Conservation (phyloP, 805 yeast species). For the Candida easanensis region DNA sequence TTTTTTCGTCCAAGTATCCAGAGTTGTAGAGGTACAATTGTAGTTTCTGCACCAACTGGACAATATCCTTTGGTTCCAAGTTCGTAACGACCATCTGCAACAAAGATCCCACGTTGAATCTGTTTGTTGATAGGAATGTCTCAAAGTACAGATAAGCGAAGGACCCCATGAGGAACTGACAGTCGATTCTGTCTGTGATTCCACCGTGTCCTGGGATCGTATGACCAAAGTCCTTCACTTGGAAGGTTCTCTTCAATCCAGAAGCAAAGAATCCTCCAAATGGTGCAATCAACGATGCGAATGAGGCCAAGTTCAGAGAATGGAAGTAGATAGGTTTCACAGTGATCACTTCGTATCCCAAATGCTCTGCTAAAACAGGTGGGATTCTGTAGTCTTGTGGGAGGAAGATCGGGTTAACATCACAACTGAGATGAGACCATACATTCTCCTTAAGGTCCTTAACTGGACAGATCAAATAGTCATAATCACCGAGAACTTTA, state of each 20-base stretch:
- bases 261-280: slow-evolving; percentile 98
- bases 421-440: slow-evolving; percentile 67
- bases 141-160: slow-evolving; percentile 90
- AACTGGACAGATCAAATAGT: slow-evolving; percentile 88
- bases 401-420: slow-evolving; percentile 83
- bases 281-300: slow-evolving; percentile 96
- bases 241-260: slow-evolving; percentile 95
- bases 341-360: slow-evolving; percentile 48
- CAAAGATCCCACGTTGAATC: slow-evolving; percentile 69
- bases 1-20: slow-evolving; percentile 37
- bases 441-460: slow-evolving; percentile 58
- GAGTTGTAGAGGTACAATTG: slow-evolving; percentile 33
- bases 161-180: slow-evolving; percentile 97
- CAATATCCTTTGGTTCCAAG: slow-evolving; percentile 60
- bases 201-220: slow-evolving; percentile 99
- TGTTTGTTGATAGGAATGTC: slow-evolving; percentile 77
- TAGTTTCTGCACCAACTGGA: slow-evolving; percentile 58
- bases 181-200: slow-evolving; percentile 94
- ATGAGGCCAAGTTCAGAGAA: slow-evolving; percentile 79
- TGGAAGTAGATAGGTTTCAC: slow-evolving; percentile 90
- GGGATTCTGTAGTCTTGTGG: slow-evolving; percentile 80
- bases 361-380: slow-evolving; percentile 50
- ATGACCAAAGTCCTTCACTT: slow-evolving; percentile 95
- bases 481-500: slow-evolving; percentile 57
- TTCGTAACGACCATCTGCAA: slow-evolving; percentile 75